A percentile compares a stretch with the other conserved stretches of the same genome.
phyloP scores from a whole-genome alignment of 2,329 filamentous ascomycete genomes.

The Lachnellula willkommii region DNA sequence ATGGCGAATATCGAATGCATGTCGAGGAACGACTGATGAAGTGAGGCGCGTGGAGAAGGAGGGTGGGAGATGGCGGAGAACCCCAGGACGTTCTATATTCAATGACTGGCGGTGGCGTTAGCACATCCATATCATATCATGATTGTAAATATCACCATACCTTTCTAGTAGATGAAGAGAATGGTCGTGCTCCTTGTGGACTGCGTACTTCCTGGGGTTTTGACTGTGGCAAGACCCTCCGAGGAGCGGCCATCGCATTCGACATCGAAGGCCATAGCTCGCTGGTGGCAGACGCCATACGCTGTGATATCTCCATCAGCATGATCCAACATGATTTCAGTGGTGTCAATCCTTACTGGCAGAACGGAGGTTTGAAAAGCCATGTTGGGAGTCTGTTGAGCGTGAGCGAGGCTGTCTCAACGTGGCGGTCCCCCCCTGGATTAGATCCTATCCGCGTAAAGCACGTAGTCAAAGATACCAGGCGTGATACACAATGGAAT shows the following conservation, averaged over 20 bases:
- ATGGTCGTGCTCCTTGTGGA: background rate
- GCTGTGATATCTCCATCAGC: conserved; percentile 32
- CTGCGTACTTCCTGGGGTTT: too few species aligned
- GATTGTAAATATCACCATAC: conserved; percentile 1
- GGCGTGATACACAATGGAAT: background rate
- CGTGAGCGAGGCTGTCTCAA: background rate
- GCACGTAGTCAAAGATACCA: background rate
- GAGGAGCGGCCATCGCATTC: conserved; percentile 34
- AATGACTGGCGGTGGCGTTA: conserved; percentile 10
- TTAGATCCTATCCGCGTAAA: too few species aligned
- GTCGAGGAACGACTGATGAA: conserved; percentile 13
- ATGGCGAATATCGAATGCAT: conserved; percentile 11
- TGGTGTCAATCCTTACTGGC: conserved; percentile 18
- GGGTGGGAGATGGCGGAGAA: conserved; percentile 15
- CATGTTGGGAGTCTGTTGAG: conserved; percentile 12
- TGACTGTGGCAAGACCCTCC: conserved; percentile 27
- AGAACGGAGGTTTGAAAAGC: conserved; percentile 25
- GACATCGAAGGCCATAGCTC: conserved; percentile 41
- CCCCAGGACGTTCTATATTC: conserved; percentile 16
- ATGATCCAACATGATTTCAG: background rate
- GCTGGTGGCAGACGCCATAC: conserved; percentile 37
- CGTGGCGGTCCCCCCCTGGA: background rate
- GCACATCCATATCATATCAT: background rate
- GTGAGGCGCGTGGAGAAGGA: conserved; percentile 13
- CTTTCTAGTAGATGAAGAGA: conserved; percentile 4